These are phyloP conservation scores for Yamadazyma sp. DNA, from an alignment of 805 yeast species.

Conservation along the genomic window DNA sequence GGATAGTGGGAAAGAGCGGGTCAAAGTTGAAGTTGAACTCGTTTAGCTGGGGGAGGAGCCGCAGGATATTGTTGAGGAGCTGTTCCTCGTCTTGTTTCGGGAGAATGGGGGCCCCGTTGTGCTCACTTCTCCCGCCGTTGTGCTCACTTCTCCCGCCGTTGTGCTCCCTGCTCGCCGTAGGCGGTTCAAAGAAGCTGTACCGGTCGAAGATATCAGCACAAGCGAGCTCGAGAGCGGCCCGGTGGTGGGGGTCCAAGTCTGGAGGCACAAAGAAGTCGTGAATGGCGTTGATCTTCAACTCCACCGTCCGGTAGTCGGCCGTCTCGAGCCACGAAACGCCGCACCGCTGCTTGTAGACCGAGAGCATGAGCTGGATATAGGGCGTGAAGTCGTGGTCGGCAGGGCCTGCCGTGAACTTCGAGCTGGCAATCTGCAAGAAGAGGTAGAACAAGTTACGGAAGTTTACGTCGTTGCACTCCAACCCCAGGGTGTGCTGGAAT, in stretches of 20 bases:
- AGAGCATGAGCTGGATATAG: slow-evolving; percentile 5
- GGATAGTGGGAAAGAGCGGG: slow-evolving; percentile 5
- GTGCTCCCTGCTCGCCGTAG: too few species aligned
- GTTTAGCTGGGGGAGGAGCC: slow-evolving; percentile 13
- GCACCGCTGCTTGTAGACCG: slow-evolving; percentile 7
- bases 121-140: too few species aligned
- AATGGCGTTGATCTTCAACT: slow-evolving; percentile 4
- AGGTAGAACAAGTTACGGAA: slow-evolving; percentile 13
- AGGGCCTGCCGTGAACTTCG: slow-evolving; percentile 10
- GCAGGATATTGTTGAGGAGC: slow-evolving; percentile 10
- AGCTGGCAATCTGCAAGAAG: slow-evolving; percentile 11
- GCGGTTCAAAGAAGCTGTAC: too few species aligned
- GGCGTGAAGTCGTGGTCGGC: slow-evolving; percentile 12
- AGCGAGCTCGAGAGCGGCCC: too few species aligned
- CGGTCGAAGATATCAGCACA: too few species aligned
- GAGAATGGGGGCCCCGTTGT: neutral
- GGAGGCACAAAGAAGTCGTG: slow-evolving; percentile 4
- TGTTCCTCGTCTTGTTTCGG: slow-evolving; percentile 11
- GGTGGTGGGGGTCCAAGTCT: neutral
- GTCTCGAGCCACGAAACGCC: slow-evolving; percentile 12
- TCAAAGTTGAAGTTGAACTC: slow-evolving; percentile 17
- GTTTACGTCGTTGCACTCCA: slow-evolving; percentile 11
- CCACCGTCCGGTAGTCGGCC: slow-evolving; percentile 3
- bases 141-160: too few species aligned
- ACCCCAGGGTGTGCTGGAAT: slow-evolving; percentile 10